phyloP scores from a whole-genome alignment of 495 filamentous ascomycete genomes.

The Podospora pseudoanserina region DNA sequence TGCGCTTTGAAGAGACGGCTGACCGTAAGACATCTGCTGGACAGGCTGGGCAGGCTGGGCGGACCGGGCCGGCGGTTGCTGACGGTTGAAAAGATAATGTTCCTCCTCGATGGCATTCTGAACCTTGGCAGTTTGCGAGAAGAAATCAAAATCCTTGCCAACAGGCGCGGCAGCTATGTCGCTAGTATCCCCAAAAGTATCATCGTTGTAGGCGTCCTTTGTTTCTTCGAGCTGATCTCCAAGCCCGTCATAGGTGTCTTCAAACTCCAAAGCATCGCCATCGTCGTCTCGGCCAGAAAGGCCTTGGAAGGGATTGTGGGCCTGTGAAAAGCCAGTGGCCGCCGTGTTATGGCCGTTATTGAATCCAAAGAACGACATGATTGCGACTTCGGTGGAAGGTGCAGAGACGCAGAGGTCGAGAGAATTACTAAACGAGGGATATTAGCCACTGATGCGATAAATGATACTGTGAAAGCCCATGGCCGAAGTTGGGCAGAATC shows the following conservation, averaged over 20 bases:
- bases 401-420: not conserved
- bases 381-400: not conserved
- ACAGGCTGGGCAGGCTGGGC: conserved; percentile 25
- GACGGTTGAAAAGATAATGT: conserved; percentile 72
- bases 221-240: conserved; percentile 89
- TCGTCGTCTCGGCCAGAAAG: conserved; percentile 68
- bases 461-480: not conserved
- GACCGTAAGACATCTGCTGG: conserved; percentile 29
- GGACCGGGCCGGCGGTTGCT: conserved; percentile 50
- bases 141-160: conserved; percentile 97
- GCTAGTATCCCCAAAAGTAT: conserved; percentile 75
- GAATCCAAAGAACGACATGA: conserved; percentile 75
- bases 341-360: conserved; percentile 55
- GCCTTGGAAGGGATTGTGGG: conserved; percentile 84
- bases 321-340: conserved; percentile 72
- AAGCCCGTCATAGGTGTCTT: conserved; percentile 96
- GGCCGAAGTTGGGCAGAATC: not conserved
- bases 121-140: conserved; percentile 83
- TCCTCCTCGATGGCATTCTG: conserved; percentile 83
- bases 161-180: conserved; percentile 41
- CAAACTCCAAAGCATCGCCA: conserved; percentile 84
- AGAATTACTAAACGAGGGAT: not conserved
- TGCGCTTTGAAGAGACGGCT: conserved; percentile 26
- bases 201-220: conserved; percentile 93
- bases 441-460: conserved; percentile 18